Conservation (phyloP, 495 filamentous ascomycete genomes). For the Parachaetomium inaequale region DNA sequence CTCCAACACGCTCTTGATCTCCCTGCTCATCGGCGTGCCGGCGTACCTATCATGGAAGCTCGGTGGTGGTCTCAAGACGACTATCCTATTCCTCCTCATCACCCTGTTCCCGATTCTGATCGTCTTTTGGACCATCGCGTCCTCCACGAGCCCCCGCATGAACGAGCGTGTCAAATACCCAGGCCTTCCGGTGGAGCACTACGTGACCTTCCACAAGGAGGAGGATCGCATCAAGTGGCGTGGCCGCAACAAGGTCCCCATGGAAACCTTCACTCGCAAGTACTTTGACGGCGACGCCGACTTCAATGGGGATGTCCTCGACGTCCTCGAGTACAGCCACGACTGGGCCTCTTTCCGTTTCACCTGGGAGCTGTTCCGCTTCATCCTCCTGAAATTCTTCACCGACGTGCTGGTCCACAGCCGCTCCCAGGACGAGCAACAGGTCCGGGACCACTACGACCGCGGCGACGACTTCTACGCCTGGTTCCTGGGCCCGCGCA, state of each 20-base stretch:
- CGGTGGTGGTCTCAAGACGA: slow-evolving; percentile 68
- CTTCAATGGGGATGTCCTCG: slow-evolving; percentile 79
- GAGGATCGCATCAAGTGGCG: slow-evolving; percentile 67
- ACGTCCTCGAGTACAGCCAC: slow-evolving; percentile 77
- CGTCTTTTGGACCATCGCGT: slow-evolving; percentile 66
- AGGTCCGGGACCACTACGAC: slow-evolving; percentile 85
- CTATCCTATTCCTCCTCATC: slow-evolving; percentile 65
- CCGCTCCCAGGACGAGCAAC: slow-evolving; percentile 76
- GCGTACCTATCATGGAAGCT: slow-evolving; percentile 63
- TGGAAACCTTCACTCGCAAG: slow-evolving; percentile 85
- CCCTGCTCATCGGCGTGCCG: slow-evolving; percentile 58
- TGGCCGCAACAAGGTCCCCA: slow-evolving; percentile 75
- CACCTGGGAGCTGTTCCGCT: slow-evolving; percentile 59
- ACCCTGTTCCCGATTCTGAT: slow-evolving; percentile 64
- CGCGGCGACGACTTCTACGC: slow-evolving; percentile 84
- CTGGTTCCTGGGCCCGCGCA: slow-evolving; percentile 86
- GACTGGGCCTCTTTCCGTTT: slow-evolving; percentile 86
- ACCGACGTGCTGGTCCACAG: slow-evolving; percentile 77
- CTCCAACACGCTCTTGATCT: slow-evolving; percentile 60
- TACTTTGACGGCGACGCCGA: slow-evolving; percentile 83
- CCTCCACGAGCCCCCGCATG: slow-evolving; percentile 64
- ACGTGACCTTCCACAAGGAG: slow-evolving; percentile 76
- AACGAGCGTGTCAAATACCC: slow-evolving; percentile 75
- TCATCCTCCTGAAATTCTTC: slow-evolving; percentile 53
- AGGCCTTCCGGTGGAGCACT: slow-evolving; percentile 77